Evolutionary conservation across 2,329 filamentous ascomycete species (phyloP).

Genomic region (Aureobasidium vineae): DNA sequence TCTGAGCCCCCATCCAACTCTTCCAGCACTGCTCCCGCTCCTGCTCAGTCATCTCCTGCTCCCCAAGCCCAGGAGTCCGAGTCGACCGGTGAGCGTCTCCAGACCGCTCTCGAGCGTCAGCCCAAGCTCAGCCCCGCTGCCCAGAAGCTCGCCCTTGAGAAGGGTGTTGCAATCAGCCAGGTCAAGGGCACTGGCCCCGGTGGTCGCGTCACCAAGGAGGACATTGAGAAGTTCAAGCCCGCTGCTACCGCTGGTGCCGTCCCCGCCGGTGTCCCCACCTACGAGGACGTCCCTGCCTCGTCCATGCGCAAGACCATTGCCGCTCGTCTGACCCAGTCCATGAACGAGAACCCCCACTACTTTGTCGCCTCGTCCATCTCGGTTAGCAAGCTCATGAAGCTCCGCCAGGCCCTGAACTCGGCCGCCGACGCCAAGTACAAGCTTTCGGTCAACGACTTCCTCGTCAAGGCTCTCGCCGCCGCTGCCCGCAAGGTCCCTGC

Average conservation of each 20-base stretch:
- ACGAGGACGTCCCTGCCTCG: slow-evolving; percentile 78
- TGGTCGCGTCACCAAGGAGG: slow-evolving; percentile 85
- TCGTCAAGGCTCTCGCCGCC: slow-evolving; percentile 90
- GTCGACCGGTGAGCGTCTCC: slow-evolving; percentile 70
- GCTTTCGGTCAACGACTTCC: slow-evolving; percentile 99
- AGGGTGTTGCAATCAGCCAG: slow-evolving; percentile 70
- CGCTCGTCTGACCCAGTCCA: slow-evolving; percentile 81
- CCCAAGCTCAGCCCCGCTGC: slow-evolving; percentile 69
- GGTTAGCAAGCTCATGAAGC: slow-evolving; percentile 92
- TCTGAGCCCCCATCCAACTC: slow-evolving; percentile 59
- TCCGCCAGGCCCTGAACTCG: slow-evolving; percentile 88
- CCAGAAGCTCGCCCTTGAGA: slow-evolving; percentile 80
- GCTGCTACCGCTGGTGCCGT: slow-evolving; percentile 47
- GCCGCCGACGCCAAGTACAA: slow-evolving; percentile 92
- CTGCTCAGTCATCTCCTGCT: slow-evolving; percentile 49
- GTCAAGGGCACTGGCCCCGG: slow-evolving; percentile 85
- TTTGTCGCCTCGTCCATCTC: slow-evolving; percentile 90
- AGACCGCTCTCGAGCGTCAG: slow-evolving; percentile 81
- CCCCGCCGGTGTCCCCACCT: slow-evolving; percentile 58
- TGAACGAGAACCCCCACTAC: slow-evolving; percentile 96
- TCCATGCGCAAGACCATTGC: slow-evolving; percentile 99
- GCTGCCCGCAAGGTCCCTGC: slow-evolving; percentile 91
- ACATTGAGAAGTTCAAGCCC: slow-evolving; percentile 79
- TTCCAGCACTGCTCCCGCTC: slow-evolving; percentile 57
- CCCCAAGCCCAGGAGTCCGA: slow-evolving; percentile 68